Evolutionary conservation across 768 basidiomycete species (phyloP), one percentile per base, ranked within the genome.

Genomic region (Hortiboletus flavorubellus): DNA sequence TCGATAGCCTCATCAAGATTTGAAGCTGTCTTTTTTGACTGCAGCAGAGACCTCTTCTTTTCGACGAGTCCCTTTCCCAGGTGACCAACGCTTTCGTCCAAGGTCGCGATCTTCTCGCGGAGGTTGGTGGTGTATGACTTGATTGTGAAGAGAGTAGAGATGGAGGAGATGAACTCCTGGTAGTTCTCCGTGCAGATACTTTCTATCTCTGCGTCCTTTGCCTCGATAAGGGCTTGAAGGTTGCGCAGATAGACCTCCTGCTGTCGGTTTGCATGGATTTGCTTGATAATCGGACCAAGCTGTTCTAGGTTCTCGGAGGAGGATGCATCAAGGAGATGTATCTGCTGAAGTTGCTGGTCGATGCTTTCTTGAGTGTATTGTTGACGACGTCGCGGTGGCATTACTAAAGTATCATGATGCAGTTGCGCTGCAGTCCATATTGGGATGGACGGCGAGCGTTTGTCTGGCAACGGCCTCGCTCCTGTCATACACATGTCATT

Each of bases 1-100:
- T 98, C 97, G 61, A 99, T 94, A 15, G 92, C 92, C 71, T 98
- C 94, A 72, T 99, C 97, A 41, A 99, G 78, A 72, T 98, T 95
- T 10, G 88, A 83, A 5, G 93, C 93, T 0, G 96, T 95, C 73
- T 92, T 91, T 75, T 91, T 92, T 15, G 89, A 87, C 69, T 96
- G 91, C 15, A 98, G 75, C 56, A 98, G 72, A 5, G 86, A 82
- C 51, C 87, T 86, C 76, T 98, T 98, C 82, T 98, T 98, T 73
- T 95, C 91, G 29, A 93, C 91, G 14, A 98, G 78, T 51, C 86
- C 84, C 42, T 83, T 81, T 8, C 97, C 97, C 4, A 96, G 83
- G 69, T 93, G 86, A 8, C 90, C 86, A 47, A 98, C 93, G 61
- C 86, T 91, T 29, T 82, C 76, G 72, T 99, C 96, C 46, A 98